phyloP scores from a whole-genome alignment of 768 basidiomycete genomes.

The Mycena amicta region DNA sequence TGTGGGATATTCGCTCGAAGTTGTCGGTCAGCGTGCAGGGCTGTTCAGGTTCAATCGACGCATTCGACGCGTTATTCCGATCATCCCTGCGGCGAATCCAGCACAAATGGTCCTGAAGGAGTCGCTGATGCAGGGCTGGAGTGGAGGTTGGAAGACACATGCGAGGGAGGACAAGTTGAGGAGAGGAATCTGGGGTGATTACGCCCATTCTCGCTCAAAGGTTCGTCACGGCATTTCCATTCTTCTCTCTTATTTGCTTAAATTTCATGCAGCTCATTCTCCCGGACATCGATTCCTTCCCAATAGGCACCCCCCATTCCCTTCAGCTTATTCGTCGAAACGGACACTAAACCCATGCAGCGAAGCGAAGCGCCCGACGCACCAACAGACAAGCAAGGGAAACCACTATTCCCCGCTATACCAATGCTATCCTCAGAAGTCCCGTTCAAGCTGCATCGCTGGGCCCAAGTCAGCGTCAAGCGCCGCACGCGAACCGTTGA shows the following conservation, averaged over 20 bases:
- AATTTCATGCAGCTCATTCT: conserved; percentile 4
- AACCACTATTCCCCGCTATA: conserved; percentile 14
- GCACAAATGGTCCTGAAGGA: conserved; percentile 1
- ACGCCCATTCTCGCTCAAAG: not conserved
- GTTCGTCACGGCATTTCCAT: not conserved
- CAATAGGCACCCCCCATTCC: conserved; percentile 12
- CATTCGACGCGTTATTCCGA: not conserved
- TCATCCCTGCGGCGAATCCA: conserved; percentile 1
- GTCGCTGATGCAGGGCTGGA: conserved; percentile 2
- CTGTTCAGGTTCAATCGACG: not conserved
- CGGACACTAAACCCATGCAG: conserved; percentile 10
- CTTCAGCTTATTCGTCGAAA: conserved; percentile 11
- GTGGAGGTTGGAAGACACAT: not conserved
- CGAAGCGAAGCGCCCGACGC: not conserved
- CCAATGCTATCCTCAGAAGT: conserved; percentile 6
- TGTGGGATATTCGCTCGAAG: conserved; percentile 5
- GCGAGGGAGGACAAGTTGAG: not conserved
- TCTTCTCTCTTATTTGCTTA: not conserved
- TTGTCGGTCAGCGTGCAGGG: conserved; percentile 2
- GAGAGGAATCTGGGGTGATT: conserved; percentile 9
- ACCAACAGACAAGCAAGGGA: conserved; percentile 16
- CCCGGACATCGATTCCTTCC: conserved; percentile 5
- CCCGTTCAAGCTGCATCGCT: not conserved
- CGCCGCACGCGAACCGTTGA: not conserved
- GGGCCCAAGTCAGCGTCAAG: not conserved